These are phyloP conservation scores for Osmanthus fragrans DNA, from an alignment of 257 asterid genomes.

Conservation along the genomic window DNA sequence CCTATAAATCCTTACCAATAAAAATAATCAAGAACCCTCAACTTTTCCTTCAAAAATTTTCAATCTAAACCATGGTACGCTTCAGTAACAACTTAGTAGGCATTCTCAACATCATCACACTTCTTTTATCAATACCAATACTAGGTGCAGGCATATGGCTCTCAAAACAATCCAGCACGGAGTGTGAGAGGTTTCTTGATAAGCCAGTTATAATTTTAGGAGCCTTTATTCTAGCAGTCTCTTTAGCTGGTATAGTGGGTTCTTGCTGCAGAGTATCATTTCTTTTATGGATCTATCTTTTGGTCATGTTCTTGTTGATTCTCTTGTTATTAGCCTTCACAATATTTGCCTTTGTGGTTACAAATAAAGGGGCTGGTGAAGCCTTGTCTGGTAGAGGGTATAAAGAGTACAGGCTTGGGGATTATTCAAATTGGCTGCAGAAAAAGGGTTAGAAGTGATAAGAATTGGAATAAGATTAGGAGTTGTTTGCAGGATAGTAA, in stretches of 20 bases:
- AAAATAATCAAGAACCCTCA: neutral
- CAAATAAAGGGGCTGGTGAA: constrained; percentile 84
- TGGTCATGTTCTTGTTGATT: constrained; percentile 83
- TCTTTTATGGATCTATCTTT: constrained; percentile 75
- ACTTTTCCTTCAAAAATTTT: neutral
- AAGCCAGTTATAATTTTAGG: constrained; percentile 75
- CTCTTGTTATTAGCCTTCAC: constrained; percentile 68
- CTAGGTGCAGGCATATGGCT: constrained; percentile 84
- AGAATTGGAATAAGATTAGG: constrained; percentile 60
- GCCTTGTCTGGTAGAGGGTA: constrained; percentile 59
- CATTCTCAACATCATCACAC: constrained; percentile 61
- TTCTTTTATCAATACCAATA: constrained; percentile 73
- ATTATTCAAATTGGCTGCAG: constrained; percentile 86
- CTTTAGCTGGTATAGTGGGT: constrained; percentile 81
- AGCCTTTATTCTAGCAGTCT: constrained; percentile 62
- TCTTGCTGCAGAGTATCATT: constrained; percentile 77
- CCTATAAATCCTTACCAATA: neutral
- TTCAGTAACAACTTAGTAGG: constrained; percentile 76
- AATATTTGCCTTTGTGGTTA: constrained; percentile 87
- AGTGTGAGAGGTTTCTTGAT: constrained; percentile 79
- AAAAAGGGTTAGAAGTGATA: constrained; percentile 51
- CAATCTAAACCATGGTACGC: constrained; percentile 49
- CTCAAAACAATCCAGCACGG: constrained; percentile 62
- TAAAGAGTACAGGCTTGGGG: constrained; percentile 78
- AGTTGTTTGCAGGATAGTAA: constrained; percentile 72